Base-by-base conservation (phyloP, 192 early-diverging fungal genomes). In the Dissophora ornata region DNA sequence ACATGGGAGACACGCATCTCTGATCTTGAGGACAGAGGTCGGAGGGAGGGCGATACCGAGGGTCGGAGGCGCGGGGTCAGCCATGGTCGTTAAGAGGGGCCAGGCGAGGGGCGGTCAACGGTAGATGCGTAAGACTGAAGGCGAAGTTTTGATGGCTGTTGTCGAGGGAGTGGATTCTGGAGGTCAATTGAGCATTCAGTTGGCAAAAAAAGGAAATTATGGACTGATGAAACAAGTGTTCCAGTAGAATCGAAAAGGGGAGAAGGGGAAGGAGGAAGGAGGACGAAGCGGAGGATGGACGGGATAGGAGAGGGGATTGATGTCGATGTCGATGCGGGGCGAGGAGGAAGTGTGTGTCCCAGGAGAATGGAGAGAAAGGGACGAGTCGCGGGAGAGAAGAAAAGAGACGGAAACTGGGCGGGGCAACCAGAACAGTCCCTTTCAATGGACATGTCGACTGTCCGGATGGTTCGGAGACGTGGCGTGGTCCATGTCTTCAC, bases 11-110 rank as follows among this genome's bases (percentile, higher is more conserved):
- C 73, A 77, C 4, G 73, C 73, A 45, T 77, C 73, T 22, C 73
- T 66, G 53, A 77, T 77, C 52, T 77, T 77, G 34, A 77, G 73
- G 24, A 77, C 65, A 15, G 73, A 77, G 3, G 73, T 77, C 8
- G 73, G 73, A 6, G 73, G 73, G 6, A 77, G 47, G 36, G 73
- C 57, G 19, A 77, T 62, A 11, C 73, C 73, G 34, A 77, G 65
- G 4, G 73, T 57, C 12, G 64, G 42, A 13, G 73, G 73, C 7
- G 65, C 73, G n/a, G 65, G 47, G 50, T 77, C 64, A 57, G 69
- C 25, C 69, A 71, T 71, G 34, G 44, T 30, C 47, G 38, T 22
- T 15, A 29, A 30, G 19, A 3, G 36, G 26, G 30, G 44, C 15
- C 28, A 26, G 44, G 36, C 36, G 36, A 38, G 36, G n/a, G n/a